Conservation (phyloP, 768 basidiomycete species). For the Chalciporus chontae region DNA sequence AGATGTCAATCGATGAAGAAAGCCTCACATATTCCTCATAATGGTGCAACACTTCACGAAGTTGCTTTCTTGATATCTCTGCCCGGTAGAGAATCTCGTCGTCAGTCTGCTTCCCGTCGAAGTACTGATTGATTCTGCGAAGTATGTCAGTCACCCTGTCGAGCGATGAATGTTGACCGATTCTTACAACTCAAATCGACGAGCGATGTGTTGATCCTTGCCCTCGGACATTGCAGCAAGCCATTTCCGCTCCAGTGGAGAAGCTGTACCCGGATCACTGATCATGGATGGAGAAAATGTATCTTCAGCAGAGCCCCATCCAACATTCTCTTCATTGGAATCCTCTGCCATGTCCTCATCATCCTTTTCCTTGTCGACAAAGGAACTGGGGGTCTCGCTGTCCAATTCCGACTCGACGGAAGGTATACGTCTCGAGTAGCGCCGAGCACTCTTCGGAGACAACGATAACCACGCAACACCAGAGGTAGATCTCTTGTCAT, state of each 20-base stretch:
- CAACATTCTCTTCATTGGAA: constrained; percentile 44
- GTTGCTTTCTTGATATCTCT: constrained; percentile 77
- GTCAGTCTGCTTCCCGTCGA: constrained; percentile 88
- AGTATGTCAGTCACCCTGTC: neutral
- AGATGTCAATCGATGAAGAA: neutral
- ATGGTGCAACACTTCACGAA: constrained; percentile 78
- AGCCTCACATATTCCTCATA: constrained; percentile 83
- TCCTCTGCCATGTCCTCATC: constrained; percentile 35
- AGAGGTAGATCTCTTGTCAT: constrained; percentile 12
- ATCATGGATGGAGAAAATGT: constrained; percentile 63
- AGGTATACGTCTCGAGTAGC: constrained; percentile 41
- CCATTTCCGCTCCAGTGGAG: constrained; percentile 76
- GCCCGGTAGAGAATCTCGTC: constrained; percentile 93
- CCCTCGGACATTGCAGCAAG: constrained; percentile 87
- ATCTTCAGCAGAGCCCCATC: constrained; percentile 50
- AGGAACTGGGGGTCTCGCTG: constrained; percentile 35
- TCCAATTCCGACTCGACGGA: constrained; percentile 45
- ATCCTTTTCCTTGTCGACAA: constrained; percentile 31
- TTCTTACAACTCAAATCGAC: constrained; percentile 75
- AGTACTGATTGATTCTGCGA: constrained; percentile 82
- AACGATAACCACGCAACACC: constrained; percentile 48
- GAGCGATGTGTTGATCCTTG: constrained; percentile 64
- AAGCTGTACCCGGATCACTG: constrained; percentile 77
- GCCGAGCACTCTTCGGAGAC: constrained; percentile 52
- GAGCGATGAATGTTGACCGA: neutral